These are phyloP conservation scores for Artemisia annua DNA, from an alignment of 129 eudicot species.

Conservation along the genomic window DNA sequence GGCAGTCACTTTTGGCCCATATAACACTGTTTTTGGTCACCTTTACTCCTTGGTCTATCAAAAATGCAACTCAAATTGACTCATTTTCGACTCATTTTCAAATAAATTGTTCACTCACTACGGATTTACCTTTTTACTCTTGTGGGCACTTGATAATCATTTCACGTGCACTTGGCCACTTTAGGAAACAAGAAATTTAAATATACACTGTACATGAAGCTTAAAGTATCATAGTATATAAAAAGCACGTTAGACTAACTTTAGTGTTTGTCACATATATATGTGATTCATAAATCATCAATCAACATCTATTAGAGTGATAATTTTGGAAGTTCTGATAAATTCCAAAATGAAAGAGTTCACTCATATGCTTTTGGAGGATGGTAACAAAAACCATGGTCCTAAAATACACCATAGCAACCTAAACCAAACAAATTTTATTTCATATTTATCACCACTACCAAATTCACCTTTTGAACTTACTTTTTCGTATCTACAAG, in stretches of 20 bases:
- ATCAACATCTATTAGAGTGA: slow-evolving; percentile 23
- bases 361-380: slow-evolving; percentile 16
- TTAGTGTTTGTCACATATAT: background rate
- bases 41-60: no score
- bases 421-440: slow-evolving; percentile 17
- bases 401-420: slow-evolving; percentile 9
- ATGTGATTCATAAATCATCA: slow-evolving; percentile 22
- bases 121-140: background rate
- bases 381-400: slow-evolving; percentile 25
- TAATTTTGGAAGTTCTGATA: slow-evolving; percentile 21
- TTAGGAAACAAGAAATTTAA: slow-evolving; percentile 4
- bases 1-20: background rate
- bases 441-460: background rate
- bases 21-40: no score
- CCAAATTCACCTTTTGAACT: slow-evolving; percentile 3
- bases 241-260: background rate
- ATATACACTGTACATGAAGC: background rate
- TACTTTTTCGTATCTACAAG: background rate
- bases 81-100: no score
- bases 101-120: background rate
- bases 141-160: slow-evolving; percentile 13
- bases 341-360: slow-evolving; percentile 8
- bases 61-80: no score
- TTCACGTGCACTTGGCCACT: slow-evolving; percentile 15
- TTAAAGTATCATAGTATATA: background rate